phyloP scores from a whole-genome alignment of 306 rosid genomes.

The Cucurbita argyrosperma region DNA sequence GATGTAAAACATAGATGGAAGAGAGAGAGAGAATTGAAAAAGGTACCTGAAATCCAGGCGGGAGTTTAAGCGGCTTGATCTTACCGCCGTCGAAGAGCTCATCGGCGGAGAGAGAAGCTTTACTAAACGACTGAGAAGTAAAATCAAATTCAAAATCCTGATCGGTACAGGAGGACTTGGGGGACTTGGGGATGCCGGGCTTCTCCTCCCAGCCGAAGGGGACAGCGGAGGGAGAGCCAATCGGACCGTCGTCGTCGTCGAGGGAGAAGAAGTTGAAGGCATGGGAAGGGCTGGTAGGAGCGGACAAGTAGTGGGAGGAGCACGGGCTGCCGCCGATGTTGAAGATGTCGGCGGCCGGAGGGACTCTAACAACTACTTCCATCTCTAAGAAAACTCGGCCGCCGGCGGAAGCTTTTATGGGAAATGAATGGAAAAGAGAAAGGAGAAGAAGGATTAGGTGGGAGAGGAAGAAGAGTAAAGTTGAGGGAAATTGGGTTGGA shows the following conservation, averaged over 20 bases:
- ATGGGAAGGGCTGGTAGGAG: constrained; percentile 75
- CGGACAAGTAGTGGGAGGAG: constrained; percentile 79
- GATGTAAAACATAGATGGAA: too few species aligned
- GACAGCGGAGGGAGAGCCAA: constrained; percentile 21
- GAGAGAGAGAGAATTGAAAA: too few species aligned
- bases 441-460: background rate
- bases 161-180: background rate
- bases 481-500: background rate
- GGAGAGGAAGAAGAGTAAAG: background rate
- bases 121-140: constrained; percentile 6
- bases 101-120: constrained; percentile 33
- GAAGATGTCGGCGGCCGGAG: constrained; percentile 17
- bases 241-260: background rate
- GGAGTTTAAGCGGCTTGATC: constrained; percentile 38
- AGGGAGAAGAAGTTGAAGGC: constrained; percentile 18
- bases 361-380: constrained; percentile 13
- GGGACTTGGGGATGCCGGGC: constrained; percentile 41
- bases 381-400: constrained; percentile 11
- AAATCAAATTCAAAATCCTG: constrained; percentile 36
- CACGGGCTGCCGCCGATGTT: constrained; percentile 42
- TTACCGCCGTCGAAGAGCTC: constrained; percentile 55
- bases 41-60: constrained; percentile 17
- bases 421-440: background rate
- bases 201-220: constrained; percentile 52
- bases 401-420: background rate